Conservation (phyloP, 2,329 filamentous ascomycete genomes). For the Coniochaeta hoffmannii region DNA sequence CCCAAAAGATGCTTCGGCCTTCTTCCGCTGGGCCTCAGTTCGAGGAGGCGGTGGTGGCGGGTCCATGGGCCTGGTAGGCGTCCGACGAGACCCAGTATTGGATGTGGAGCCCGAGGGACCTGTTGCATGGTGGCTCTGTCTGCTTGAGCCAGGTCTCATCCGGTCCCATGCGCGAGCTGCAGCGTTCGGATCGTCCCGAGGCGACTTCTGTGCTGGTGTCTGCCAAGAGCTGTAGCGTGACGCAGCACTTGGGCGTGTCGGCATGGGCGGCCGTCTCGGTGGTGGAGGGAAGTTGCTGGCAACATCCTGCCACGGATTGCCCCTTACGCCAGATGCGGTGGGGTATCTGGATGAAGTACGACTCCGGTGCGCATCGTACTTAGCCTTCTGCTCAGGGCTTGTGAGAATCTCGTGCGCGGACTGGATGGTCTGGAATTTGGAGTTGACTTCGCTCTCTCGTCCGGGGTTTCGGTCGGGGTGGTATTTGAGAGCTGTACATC, state of each 20-base stretch:
- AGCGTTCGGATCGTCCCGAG: slow-evolving; percentile 9
- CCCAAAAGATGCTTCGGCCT: slow-evolving; percentile 49
- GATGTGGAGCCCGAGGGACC: not conserved
- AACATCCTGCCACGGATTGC: slow-evolving; percentile 49
- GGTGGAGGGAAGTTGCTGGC: slow-evolving; percentile 43
- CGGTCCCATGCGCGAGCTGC: slow-evolving; percentile 16
- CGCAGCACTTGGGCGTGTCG: slow-evolving; percentile 15
- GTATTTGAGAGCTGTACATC: slow-evolving; percentile 65
- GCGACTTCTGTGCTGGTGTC: slow-evolving; percentile 8
- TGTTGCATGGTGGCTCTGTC: slow-evolving; percentile 5
- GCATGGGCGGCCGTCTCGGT: slow-evolving; percentile 16
- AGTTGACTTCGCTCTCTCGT: slow-evolving; percentile 68
- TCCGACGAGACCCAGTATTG: slow-evolving; percentile 8
- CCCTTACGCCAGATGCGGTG: slow-evolving; percentile 45
- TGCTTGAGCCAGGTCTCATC: slow-evolving; percentile 10
- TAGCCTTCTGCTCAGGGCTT: slow-evolving; percentile 40
- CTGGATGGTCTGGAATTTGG: slow-evolving; percentile 81
- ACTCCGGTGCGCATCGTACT: slow-evolving; percentile 43
- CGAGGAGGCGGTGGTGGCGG: slow-evolving; percentile 35
- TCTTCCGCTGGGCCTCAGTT: slow-evolving; percentile 45
- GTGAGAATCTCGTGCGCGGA: slow-evolving; percentile 70
- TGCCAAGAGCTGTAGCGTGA: slow-evolving; percentile 16
- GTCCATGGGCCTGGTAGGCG: slow-evolving; percentile 8
- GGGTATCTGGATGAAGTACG: slow-evolving; percentile 30
- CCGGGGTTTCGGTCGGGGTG: slow-evolving; percentile 88